Base-by-base conservation (phyloP, 176 grass and related monocot genomes). In the Typha latifolia region DNA sequence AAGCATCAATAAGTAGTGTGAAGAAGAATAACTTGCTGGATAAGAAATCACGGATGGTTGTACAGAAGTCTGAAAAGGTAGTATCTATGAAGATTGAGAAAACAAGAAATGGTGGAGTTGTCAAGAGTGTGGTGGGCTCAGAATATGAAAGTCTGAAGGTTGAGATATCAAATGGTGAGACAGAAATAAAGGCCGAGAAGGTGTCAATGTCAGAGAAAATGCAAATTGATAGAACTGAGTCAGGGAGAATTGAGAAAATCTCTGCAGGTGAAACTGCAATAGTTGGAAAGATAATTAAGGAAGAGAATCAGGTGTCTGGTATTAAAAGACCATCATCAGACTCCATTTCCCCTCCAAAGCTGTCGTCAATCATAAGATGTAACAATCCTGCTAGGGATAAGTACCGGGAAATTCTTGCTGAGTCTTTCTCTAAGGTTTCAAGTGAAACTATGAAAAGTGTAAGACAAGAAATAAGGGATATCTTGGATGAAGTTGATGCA, bases 381-480 rank as follows among this genome's bases (percentile, higher is more conserved):
- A 89, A 86, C 27, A 80, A 95, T 61, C 52, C 70, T 32, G 68
- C 84, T 27, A 74, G 86, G 11, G 90, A 95, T 64, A 85, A 85
- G 72, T 81, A 86, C 21, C 64, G 86, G 27, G 90, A 90, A 78
- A 73, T 90, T 48, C 80, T 95, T 70, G 90, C 81, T 24, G 90
- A 95, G 16, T 83, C 90, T 18, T 95, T 95, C 14, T 34, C 72
- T n/a, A 95, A 62, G 70, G 86, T 95, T 81, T 74, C 77, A 32
- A 63, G 52, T 14, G 90, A 95, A 77, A 86, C 86, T 4, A 77
- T 74, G 55, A 81, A 86, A 11, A 83, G 89, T 2, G 76, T 78
- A 32, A 64, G 90, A 69, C 80, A 95, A 51, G 90, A 86, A 81
- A 47, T 90, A 9, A 80, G 77, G 69, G 70, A 90, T 74, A 81